These are phyloP conservation scores for Hypoxylon sp. DNA, from an alignment of 2,329 filamentous ascomycete species.

Conservation along the genomic window DNA sequence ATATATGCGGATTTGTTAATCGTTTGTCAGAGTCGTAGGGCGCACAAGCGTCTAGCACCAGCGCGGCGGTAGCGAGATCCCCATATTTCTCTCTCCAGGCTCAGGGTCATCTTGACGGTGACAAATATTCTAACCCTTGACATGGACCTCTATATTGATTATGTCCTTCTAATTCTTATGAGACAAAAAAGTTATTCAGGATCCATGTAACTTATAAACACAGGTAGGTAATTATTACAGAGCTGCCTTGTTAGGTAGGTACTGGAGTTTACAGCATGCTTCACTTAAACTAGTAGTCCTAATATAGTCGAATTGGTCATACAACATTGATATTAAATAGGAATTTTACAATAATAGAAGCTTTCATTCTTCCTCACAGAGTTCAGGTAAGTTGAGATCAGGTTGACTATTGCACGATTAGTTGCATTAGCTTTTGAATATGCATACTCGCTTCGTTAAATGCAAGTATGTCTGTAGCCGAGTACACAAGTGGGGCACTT, in stretches of 20 bases:
- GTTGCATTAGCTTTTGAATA: neutral
- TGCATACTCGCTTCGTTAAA: neutral
- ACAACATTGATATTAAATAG: neutral
- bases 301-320: neutral
- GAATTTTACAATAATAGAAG: neutral
- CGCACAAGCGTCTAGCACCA: slow-evolving; percentile 20
- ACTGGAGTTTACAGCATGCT: neutral
- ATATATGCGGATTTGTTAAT: slow-evolving; percentile 33
- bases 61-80: slow-evolving; percentile 34
- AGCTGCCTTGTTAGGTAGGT: neutral
- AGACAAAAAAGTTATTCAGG: neutral
- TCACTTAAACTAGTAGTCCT: neutral
- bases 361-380: neutral
- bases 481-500: slow-evolving; percentile 7
- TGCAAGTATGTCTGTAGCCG: neutral
- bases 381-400: neutral
- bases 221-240: slow-evolving; percentile 1
- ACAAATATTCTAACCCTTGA: slow-evolving; percentile 9
- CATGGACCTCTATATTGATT: slow-evolving; percentile 9
- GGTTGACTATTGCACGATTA: neutral
- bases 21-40: slow-evolving; percentile 37
- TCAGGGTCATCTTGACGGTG: slow-evolving; percentile 3
- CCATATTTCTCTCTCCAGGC: slow-evolving; percentile 24
- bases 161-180: neutral
- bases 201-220: neutral